Evolutionary conservation across 352 stramenopile genomes (phyloP), one percentile per base, ranked within the genome.

Genomic region (Pythium biforme): DNA sequence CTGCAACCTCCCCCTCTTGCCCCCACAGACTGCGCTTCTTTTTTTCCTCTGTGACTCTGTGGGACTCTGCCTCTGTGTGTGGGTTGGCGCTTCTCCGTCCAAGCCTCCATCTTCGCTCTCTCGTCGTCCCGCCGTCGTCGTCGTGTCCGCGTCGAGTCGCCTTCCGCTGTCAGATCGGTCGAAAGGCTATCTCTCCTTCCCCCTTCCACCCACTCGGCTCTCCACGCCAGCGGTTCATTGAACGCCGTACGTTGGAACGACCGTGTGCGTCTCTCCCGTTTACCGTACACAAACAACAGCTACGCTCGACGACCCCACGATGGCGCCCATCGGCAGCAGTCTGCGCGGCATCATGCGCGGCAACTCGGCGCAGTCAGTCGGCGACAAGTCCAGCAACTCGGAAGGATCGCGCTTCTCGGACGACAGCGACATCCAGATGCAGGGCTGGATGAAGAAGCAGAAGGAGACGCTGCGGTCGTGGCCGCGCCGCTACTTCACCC

Each of bases 391-490:
- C 52, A 76, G 68, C 62, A 68, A 69, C 50, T 75, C 72, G 46
- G 76, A 76, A 59, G 27, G 50, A 7, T 88, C 79, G 26, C 64
- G 63, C 40, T 40, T 76, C 39, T 88, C 76, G 52, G 77, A 90
- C 54, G 81, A 90, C 55, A 86, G 70, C 55, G 81, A 89, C 49
- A 77, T 90, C 59, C 77, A 89, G 55, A 90, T 92, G 80, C 79
- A 89, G 59, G 83, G 83, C 29, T 92, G 83, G 83, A 92, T 92
- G 83, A 75, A 79, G 31, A 92, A 92, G 64, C 83, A 92, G 69
- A 92, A 92, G 64, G 78, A 89, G 57, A 88, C 83, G 60, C 69
- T 88, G 63, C 78, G 78, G 29, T 88, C 75, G 15, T 92, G 80
- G 80, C 72, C 72, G 47, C 76, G 77, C 7, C 74, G 83, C 33